Evolutionary conservation across 2,329 filamentous ascomycete genomes (phyloP).

Genomic region (Aspergillus japonicus): DNA sequence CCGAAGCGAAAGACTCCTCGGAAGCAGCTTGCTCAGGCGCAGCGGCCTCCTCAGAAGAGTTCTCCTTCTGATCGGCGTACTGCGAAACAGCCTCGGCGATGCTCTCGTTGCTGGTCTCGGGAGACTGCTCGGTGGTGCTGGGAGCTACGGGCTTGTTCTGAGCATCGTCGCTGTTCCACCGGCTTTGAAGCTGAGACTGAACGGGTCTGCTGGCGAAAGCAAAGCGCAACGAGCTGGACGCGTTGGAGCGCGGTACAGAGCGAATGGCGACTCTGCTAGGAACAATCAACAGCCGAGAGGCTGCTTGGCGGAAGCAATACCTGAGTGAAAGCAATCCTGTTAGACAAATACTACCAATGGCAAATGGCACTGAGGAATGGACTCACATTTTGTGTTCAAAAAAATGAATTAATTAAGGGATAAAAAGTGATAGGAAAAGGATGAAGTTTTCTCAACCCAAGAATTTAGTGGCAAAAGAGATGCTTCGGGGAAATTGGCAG

Average conservation of each 20-base stretch:
- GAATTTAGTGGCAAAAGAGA: neutral
- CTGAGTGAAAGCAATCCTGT: constrained; percentile 33
- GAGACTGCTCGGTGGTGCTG: neutral
- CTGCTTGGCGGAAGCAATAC: constrained; percentile 59
- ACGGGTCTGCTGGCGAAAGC: constrained; percentile 42
- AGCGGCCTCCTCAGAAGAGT: neutral
- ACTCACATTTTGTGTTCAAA: neutral
- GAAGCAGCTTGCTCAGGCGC: neutral
- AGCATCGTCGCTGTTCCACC: constrained; percentile 17
- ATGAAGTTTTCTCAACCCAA: neutral
- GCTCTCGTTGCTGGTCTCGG: neutral
- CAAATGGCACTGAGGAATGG: neutral
- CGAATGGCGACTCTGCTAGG: constrained; percentile 46
- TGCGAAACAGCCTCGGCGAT: neutral
- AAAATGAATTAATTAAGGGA: no score
- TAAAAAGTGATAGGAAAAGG: no score
- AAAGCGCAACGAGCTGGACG: constrained; percentile 30
- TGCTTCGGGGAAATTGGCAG: neutral
- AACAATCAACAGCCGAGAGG: constrained; percentile 54
- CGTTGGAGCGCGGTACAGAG: constrained; percentile 39
- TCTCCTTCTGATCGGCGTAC: neutral
- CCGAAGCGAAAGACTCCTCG: constrained; percentile 11
- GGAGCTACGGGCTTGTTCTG: neutral
- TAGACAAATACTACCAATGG: neutral
- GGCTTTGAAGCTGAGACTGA: constrained; percentile 43